phyloP scores from a whole-genome alignment of 495 filamentous ascomycete species.

The Xylaria grammica region DNA sequence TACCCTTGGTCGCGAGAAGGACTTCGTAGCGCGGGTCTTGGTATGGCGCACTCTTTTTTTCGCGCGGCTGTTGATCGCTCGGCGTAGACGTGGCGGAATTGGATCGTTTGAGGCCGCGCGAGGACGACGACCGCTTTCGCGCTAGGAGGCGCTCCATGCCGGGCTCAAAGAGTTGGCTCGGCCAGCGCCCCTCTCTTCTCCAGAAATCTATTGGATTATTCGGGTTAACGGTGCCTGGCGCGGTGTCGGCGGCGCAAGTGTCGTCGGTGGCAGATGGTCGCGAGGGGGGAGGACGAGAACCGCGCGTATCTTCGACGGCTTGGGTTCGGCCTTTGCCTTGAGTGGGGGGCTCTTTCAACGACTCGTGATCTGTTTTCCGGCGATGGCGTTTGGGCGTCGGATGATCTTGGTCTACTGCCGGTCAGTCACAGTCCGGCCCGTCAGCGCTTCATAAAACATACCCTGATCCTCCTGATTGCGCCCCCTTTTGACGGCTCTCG shows the following conservation, averaged over 20 bases:
- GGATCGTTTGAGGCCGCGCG: slow-evolving; percentile 43
- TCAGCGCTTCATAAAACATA: slow-evolving; percentile 3
- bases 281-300: too few relatives aligned
- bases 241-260: too few relatives aligned
- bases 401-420: neutral
- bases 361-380: neutral
- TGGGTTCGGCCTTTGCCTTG: neutral
- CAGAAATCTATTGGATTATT: neutral
- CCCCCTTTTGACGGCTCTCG: neutral
- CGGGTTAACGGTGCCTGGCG: neutral
- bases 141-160: slow-evolving; percentile 36
- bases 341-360: neutral
- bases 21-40: slow-evolving; percentile 36
- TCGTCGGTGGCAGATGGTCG: too few relatives aligned
- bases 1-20: slow-evolving; percentile 43
- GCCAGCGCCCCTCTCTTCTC: slow-evolving; percentile 28
- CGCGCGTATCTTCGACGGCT: neutral
- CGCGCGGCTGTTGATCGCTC: slow-evolving; percentile 47
- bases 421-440: slow-evolving; percentile 6
- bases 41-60: slow-evolving; percentile 52
- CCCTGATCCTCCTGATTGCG: neutral
- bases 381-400: slow-evolving; percentile 1
- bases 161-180: slow-evolving; percentile 31
- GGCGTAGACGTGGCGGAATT: slow-evolving; percentile 42
- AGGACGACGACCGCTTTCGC: slow-evolving; percentile 41